These are phyloP conservation scores for Saccharomyces pastorianus DNA, from an alignment of 1,139 yeast species.

Conservation along the genomic window DNA sequence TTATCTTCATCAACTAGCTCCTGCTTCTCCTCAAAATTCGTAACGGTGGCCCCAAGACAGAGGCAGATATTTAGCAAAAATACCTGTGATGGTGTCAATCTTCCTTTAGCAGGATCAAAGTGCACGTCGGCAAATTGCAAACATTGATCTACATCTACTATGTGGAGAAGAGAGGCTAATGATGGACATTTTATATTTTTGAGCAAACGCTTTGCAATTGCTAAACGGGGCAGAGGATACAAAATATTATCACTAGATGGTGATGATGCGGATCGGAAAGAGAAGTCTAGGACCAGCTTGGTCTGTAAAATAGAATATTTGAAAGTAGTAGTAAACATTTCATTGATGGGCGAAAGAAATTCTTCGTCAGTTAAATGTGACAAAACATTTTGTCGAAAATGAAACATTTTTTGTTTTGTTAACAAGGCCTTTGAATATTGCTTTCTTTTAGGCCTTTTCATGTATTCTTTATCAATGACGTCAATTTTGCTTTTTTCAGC, in stretches of 20 bases:
- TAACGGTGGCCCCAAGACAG: constrained; percentile 19
- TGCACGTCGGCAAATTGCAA: constrained; percentile 14
- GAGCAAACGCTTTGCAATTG: constrained; percentile 14
- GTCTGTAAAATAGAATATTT: constrained; percentile 21
- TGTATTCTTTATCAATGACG: neutral
- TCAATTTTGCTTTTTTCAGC: neutral
- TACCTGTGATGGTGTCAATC: constrained; percentile 21
- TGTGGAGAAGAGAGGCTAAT: constrained; percentile 15
- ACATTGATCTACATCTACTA: constrained; percentile 16
- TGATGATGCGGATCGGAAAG: constrained; percentile 21
- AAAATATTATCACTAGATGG: constrained; percentile 4
- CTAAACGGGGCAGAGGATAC: neutral
- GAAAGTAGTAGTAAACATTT: constrained; percentile 12
- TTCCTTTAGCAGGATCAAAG: constrained; percentile 10
- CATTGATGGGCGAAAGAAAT: constrained; percentile 12
- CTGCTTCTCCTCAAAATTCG: constrained; percentile 2
- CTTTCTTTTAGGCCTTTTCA: constrained; percentile 7
- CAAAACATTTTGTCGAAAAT: constrained; percentile 1
- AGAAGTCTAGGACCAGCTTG: constrained; percentile 15
- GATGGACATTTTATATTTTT: constrained; percentile 15
- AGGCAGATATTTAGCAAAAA: constrained; percentile 22
- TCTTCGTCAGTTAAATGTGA: constrained; percentile 6
- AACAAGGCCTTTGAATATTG: constrained; percentile 3
- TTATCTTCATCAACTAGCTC: neutral
- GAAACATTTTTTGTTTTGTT: constrained; percentile 3